Base-by-base conservation (phyloP, 2,329 filamentous ascomycete species). In the Fusarium illudens region DNA sequence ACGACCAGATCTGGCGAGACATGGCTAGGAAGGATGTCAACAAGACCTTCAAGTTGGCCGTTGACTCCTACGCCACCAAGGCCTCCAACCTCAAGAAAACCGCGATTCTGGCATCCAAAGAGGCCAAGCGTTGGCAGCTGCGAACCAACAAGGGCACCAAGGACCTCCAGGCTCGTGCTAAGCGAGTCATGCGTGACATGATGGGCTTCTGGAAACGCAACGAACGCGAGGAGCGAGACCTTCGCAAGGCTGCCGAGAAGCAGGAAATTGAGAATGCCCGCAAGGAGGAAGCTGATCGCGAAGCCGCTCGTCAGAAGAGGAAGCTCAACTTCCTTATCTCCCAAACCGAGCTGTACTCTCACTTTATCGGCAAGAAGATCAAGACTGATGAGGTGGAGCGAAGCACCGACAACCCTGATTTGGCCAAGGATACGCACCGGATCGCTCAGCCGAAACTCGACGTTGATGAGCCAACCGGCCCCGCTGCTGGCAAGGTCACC, bases 301-400 rank as follows among this genome's bases (percentile, higher is more conserved):
- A 99, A 86, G 94, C 96, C 15, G 97, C 97, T 73, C 89, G 96
- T 68, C 96, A 99, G 82, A 97, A 97, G 87, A 90, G 96, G 75
- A 99, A 99, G 84, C 92, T 99, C 78, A 98, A 99, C 82, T 99
- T 99, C 86, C 87, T 99, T 68, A 99, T 99, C 79, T 97, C 95
- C 1, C 96, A 99, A 82, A 99, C 96, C 1, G 96, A 99, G 78
- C 86, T 99, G 52, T 99, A 99, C 84, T 98, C 95, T 39, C 96
- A 99, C 84, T 99, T 99, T 80, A 97, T 99, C 74, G 95, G 96
- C 78, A 97, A 97, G 83, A 99, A 99, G 84, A 97, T 98, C 81
- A 97, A 97, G 83, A 98, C 95, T 2, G 92, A 96, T 72, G 94
- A 98, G 76, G 93, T 97, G 49, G 94, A 99, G 81, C 87, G 91